Conservation (phyloP, 2,329 filamentous ascomycete species). For the Ambrosiella cleistominuta region DNA sequence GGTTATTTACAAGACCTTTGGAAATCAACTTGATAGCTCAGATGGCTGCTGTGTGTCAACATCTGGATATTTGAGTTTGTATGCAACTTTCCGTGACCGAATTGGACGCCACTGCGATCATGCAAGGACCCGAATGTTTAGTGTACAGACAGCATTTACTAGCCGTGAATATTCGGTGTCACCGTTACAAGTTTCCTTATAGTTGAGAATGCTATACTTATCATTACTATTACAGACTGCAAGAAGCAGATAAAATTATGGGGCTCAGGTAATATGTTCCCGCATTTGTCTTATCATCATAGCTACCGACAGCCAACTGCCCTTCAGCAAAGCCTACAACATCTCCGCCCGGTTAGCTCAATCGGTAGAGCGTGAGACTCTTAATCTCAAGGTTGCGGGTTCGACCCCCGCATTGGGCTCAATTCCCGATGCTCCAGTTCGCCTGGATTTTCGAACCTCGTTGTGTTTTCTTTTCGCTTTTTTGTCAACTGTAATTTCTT, state of each 20-base stretch:
- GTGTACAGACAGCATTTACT: too few relatives aligned
- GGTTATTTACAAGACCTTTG: neutral
- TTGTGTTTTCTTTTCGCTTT: neutral
- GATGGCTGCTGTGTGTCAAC: too few relatives aligned
- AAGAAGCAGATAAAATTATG: too few relatives aligned
- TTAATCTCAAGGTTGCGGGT: constrained; percentile 31
- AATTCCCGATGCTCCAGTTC: constrained; percentile 13
- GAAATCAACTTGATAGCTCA: neutral
- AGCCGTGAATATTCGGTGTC: too few relatives aligned
- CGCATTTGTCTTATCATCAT: too few relatives aligned
- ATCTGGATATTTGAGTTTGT: too few relatives aligned
- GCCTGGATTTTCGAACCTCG: constrained; percentile 7
- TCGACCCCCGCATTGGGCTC: constrained; percentile 22
- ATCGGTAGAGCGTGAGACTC: constrained; percentile 61
- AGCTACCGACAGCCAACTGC: too few relatives aligned
- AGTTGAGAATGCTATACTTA: too few relatives aligned
- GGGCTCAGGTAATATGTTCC: too few relatives aligned
- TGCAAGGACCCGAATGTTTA: neutral
- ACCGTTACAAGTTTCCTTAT: too few relatives aligned
- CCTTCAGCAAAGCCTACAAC: neutral
- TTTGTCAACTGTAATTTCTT: neutral
- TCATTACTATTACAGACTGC: too few relatives aligned
- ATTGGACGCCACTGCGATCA: neutral
- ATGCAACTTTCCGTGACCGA: neutral
- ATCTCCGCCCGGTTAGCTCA: constrained; percentile 40